Evolutionary conservation across 345 rosid genomes (phyloP).

Genomic region (Aquilaria sinensis): DNA sequence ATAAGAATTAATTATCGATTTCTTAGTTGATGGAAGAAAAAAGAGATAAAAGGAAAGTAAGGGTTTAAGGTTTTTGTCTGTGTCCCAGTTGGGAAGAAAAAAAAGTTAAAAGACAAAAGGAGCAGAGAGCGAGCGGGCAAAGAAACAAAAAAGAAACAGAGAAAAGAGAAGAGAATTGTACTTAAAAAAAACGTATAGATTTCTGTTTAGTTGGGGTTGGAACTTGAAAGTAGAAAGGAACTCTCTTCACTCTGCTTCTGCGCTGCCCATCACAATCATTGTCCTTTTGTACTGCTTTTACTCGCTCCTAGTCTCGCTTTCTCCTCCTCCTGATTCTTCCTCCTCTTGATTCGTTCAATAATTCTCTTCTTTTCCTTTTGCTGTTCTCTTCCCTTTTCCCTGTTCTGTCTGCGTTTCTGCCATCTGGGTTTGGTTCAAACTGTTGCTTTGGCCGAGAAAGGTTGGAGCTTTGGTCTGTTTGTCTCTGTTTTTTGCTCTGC

Average conservation of each 20-base stretch:
- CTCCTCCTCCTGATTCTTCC: slow-evolving; percentile 3
- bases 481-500: slow-evolving; percentile 17
- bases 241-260: slow-evolving; percentile 13
- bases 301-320: neutral
- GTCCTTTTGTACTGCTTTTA: slow-evolving; percentile 24
- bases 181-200: slow-evolving; percentile 5
- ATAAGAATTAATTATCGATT: neutral
- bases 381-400: slow-evolving; percentile 1
- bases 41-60: slow-evolving; percentile 5
- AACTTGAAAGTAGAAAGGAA: slow-evolving; percentile 9
- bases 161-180: neutral
- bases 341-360: slow-evolving; percentile 6
- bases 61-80: slow-evolving; percentile 6
- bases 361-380: neutral
- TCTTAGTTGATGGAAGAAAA: neutral
- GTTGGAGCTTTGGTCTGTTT: neutral
- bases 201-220: slow-evolving; percentile 17
- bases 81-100: neutral
- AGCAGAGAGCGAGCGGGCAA: neutral
- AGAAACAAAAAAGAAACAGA: neutral
- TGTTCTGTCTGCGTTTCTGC: slow-evolving; percentile 1
- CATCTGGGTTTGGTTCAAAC: slow-evolving; percentile 10
- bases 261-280: slow-evolving; percentile 37
- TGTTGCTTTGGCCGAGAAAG: slow-evolving; percentile 14
- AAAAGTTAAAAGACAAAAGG: slow-evolving; percentile 23